Evolutionary conservation across 345 rosid species (phyloP), one percentile per base, ranked within the genome.

Genomic region (Draba incana): DNA sequence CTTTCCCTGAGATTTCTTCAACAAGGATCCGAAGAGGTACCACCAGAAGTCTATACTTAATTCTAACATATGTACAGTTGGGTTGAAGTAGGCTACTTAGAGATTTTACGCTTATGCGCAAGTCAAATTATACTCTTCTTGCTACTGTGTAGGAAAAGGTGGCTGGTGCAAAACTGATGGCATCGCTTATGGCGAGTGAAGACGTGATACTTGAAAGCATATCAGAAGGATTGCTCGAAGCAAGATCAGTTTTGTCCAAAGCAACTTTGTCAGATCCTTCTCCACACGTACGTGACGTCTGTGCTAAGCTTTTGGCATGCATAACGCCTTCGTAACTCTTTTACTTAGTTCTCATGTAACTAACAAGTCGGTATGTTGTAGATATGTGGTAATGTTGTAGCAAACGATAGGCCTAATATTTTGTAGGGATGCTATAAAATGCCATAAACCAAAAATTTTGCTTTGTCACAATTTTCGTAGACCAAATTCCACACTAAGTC

Each of bases 101-200:
- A 20, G 20, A 20, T 20, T 43, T 62, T 51, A 46, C 54, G 64
- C 63, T 65, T 49, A 38, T 49, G 41, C 5, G 4, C 12, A 46
- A 47, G 62, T 43, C 43, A 37, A 41, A 30, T 31, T 2, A 48
- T 33, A 0, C 66, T 64, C 46, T 20, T 49, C 52, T 20, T 49
- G 63, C 10, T n/a, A 33, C 37, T 62, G 48, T 68, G 68, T 69
- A 92, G 98, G 97, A 92, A 81, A 88, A 79, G 77, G 74, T 92
- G 77, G 92, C 84, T 13, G 84, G 88, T 62, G 93, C 92, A 15
- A 92, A 90, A 83, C 89, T 92, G 50, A 78, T 86, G 83, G 83
- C 92, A 53, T 83, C 92, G 47, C 90, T 92, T 52, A 84, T 92
- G 92, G 95, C 83, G 15, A 77, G 96, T 73, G 98, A 89, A 81